A percentile compares a stretch with the other conserved stretches of the same genome.
Evolutionary conservation across 2,329 filamentous ascomycete species (phyloP).

Genomic region (Botrytis elliptica): DNA sequence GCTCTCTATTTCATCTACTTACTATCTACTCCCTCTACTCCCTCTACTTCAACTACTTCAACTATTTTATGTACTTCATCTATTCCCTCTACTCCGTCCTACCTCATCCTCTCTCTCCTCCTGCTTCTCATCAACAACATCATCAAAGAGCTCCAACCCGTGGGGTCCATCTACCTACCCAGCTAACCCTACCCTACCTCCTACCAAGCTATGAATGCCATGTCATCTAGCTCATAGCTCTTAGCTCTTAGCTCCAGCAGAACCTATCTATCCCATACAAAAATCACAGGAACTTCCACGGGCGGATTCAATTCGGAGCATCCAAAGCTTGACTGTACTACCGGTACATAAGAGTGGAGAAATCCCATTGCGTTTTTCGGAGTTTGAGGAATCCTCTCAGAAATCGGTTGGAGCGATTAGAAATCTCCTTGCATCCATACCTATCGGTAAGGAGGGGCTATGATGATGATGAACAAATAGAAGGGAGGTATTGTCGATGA

Average conservation of each 20-base stretch:
- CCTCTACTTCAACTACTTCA: no score
- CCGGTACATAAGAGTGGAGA: background rate
- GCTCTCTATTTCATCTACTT: no score
- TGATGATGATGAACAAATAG: background rate
- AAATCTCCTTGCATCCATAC: background rate
- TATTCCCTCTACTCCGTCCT: no score
- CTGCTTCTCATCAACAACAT: background rate
- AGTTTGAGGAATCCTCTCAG: background rate
- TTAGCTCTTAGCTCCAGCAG: background rate
- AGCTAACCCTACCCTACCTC: background rate
- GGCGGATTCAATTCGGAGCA: slow-evolving; percentile 4
- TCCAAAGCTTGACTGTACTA: background rate
- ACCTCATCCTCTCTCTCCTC: background rate
- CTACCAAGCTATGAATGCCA: background rate
- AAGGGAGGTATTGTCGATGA: no score
- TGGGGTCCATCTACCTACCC: background rate
- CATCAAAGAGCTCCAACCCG: background rate
- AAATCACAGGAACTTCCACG: background rate
- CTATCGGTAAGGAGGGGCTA: background rate
- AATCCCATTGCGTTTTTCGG: background rate
- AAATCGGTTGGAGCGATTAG: background rate
- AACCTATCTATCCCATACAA: background rate
- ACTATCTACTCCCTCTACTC: no score
- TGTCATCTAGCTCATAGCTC: background rate
- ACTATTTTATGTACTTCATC: no score